Percentiles rank a stretch among this genome's conserved stretches.
Evolutionary conservation across 805 yeast species (phyloP).

Genomic region (Priceomyces carsonii): DNA sequence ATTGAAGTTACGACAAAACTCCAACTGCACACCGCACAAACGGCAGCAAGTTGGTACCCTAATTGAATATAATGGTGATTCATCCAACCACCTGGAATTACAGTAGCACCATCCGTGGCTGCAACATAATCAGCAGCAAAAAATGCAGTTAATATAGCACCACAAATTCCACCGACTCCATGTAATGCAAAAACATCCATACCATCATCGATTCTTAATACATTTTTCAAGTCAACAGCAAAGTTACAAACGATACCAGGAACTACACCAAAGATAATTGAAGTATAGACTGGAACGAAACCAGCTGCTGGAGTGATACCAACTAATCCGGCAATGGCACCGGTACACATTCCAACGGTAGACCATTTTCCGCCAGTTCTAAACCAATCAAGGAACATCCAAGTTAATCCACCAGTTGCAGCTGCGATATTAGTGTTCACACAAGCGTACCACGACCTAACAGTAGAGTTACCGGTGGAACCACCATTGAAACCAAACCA

Average conservation of each 20-base stretch:
- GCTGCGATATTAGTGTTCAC: slow-evolving; percentile 95
- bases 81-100: slow-evolving; percentile 83
- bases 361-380: slow-evolving; percentile 90
- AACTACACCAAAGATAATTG: slow-evolving; percentile 80
- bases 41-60: slow-evolving; percentile 85
- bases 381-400: slow-evolving; percentile 90
- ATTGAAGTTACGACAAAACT: slow-evolving; percentile 72
- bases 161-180: slow-evolving; percentile 90
- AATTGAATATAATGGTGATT: slow-evolving; percentile 81
- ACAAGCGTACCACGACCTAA: slow-evolving; percentile 93
- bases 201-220: slow-evolving; percentile 86
- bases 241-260: slow-evolving; percentile 79
- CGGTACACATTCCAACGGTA: slow-evolving; percentile 91
- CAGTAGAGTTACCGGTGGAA: slow-evolving; percentile 88
- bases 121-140: slow-evolving; percentile 86
- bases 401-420: slow-evolving; percentile 86
- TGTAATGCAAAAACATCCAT: slow-evolving; percentile 92
- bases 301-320: slow-evolving; percentile 98
- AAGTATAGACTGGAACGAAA: slow-evolving; percentile 87
- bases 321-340: slow-evolving; percentile 91
- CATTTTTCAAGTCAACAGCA: slow-evolving; percentile 77
- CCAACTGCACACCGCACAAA: slow-evolving; percentile 71
- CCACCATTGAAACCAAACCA: slow-evolving; percentile 99
- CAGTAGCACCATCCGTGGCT: slow-evolving; percentile 21
- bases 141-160: slow-evolving; percentile 83